Base-by-base conservation (phyloP, 164 flowering plant species). In the Magnolia officinalis region DNA sequence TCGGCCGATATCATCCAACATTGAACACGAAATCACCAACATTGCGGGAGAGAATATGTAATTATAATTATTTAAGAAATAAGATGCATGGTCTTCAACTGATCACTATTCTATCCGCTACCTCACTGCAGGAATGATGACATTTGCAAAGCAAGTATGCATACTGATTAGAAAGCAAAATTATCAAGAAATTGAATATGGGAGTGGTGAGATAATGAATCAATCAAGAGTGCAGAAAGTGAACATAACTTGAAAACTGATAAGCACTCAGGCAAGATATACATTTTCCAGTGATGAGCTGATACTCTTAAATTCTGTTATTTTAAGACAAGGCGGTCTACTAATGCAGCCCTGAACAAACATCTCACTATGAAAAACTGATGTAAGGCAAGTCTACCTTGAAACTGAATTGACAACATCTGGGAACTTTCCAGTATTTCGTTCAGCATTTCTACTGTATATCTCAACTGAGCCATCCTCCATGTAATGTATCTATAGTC, bases 361-460 rank as follows among this genome's bases (percentile, higher is more conserved):
- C 18, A 11, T 55, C 18, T 55, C 18, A 73, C 18, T 31, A 18
- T 4, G 55, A 50, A 71, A 52, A 19, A 66, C 45, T 23, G 58
- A 59, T 16, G 67, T 51, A 73, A 75, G 50, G 23, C 11, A 74
- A 71, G 49, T 64, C 20, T 82, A 96, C 98, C 96, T 92, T 77
- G 90, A 75, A 29, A 89, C 82, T 71, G 90, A 84, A 65, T 73
- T 72, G 73, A 89, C 92, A 79, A 94, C 98, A 87, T 96, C 99
- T 77, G 98, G 98, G 79, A 83, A 96, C 83, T 96, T 96, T 72
- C 87, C 96, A 75, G 98, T 96, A 79, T 94, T 96, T 61, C 96
- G 70, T 83, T 96, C 98, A 72, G 99, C 97, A 87, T 96, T 96
- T 82, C 99, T 86, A 83, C 99, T 96, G 76, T 96, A 96, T 84